These are phyloP conservation scores for Diaporthe sp. DNA, from an alignment of 2,329 filamentous ascomycete species.

Conservation along the genomic window DNA sequence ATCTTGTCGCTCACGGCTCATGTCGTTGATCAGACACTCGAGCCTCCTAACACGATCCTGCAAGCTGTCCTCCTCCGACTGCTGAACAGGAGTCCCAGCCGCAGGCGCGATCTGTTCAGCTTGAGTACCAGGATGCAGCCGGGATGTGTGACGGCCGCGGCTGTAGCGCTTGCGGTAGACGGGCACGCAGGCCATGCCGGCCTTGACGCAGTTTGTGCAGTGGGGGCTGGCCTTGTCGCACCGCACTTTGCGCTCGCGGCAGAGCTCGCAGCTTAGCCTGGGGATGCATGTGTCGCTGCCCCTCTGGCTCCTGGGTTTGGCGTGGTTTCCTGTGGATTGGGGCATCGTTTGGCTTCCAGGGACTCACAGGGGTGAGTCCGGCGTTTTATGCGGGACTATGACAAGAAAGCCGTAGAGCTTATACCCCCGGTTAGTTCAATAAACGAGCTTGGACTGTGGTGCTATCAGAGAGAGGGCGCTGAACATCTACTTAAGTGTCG, in stretches of 20 bases:
- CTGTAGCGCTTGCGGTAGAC: constrained; percentile 37
- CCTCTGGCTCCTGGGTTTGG: not conserved
- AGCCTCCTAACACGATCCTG: constrained; percentile 1
- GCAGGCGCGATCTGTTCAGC: not conserved
- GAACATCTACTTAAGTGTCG: not conserved
- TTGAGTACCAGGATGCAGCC: not conserved
- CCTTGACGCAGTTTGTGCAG: constrained; percentile 43
- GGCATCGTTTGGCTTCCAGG: not conserved
- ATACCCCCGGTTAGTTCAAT: not conserved
- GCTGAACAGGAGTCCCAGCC: not conserved
- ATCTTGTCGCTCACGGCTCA: not conserved
- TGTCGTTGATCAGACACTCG: not conserved
- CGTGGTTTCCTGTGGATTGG: not conserved
- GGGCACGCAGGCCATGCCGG: constrained; percentile 41
- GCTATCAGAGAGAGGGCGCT: not conserved
- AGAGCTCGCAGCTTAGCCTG: constrained; percentile 39
- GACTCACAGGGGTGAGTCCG: not conserved
- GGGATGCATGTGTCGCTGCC: not conserved
- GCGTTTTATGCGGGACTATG: not conserved
- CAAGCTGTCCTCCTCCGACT: not conserved
- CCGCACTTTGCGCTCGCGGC: constrained; percentile 44
- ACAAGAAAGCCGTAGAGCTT: not conserved
- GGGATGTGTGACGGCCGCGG: not conserved
- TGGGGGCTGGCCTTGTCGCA: constrained; percentile 45
- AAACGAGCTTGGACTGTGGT: not conserved